Percentiles rank a stretch among this genome's conserved stretches.
phyloP scores from a whole-genome alignment of 257 asterid species.

The Thymus mandschuricus region DNA sequence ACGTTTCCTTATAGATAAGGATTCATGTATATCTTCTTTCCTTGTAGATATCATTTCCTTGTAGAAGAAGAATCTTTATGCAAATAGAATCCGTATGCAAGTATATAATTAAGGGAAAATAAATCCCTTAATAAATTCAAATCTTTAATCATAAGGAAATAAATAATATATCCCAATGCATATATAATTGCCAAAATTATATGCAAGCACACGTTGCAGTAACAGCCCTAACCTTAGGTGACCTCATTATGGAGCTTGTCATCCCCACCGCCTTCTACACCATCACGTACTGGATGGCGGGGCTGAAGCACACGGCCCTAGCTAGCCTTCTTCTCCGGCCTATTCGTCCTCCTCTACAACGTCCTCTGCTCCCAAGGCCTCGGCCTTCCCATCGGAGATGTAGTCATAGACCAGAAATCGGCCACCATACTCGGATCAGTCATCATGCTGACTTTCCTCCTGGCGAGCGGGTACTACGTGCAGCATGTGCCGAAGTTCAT shows the following conservation, averaged over 20 bases:
- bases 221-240: constrained; percentile 48
- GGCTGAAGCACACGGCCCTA: constrained; percentile 44
- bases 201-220: too few relatives aligned
- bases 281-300: constrained; percentile 84
- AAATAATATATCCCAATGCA: too few relatives aligned
- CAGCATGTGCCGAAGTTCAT: constrained; percentile 65
- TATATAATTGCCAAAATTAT: too few relatives aligned
- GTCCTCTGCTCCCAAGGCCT: constrained; percentile 67
- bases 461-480: constrained; percentile 71
- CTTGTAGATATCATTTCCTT: too few relatives aligned
- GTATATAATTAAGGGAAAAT: too few relatives aligned
- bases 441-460: constrained; percentile 55
- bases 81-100: too few relatives aligned
- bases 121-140: too few relatives aligned
- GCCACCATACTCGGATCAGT: constrained; percentile 69
- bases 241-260: constrained; percentile 77
- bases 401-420: constrained; percentile 57
- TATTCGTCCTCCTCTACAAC: constrained; percentile 48
- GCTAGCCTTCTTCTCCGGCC: constrained; percentile 49
- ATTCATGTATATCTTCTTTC: too few relatives aligned
- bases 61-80: too few relatives aligned
- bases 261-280: constrained; percentile 65
- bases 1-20: too few relatives aligned
- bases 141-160: too few relatives aligned
- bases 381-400: constrained; percentile 81